Evolutionary conservation across 768 basidiomycete species (phyloP), one percentile per base, ranked within the genome.

Genomic region (Tylopilus balloui): DNA sequence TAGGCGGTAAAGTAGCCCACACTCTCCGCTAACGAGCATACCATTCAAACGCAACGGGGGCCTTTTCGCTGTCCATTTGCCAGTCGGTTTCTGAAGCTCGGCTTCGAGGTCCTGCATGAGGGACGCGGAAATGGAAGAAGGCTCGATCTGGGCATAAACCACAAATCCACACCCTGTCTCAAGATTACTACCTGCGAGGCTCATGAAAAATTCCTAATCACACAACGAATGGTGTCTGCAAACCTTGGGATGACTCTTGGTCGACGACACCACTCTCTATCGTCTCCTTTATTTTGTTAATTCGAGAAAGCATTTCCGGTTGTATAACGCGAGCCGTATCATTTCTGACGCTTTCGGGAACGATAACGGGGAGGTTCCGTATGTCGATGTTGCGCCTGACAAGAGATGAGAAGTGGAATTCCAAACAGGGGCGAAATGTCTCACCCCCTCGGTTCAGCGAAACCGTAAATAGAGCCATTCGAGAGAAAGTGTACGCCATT

Each of bases 391-490:
- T 70, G 32, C 66, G 78, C 6, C 83, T 86, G 43, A 28, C 34
- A 20, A 38, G 9, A 12, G 1, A 10, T 64, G 17, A 50, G 43
- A 20, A 34, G 13, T 11, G 10, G 31, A 6, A 35, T 13, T n/a
- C 11, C 42, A 6, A 17, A 24, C 15, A 9, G 14, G 19, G n/a
- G 42, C 13, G 32, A 51, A 42, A 25, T 1, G 24, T 56, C 75
- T 54, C 53, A 89, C 88, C 81, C 83, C 15, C 63, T 59, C 4
- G 82, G 77, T 54, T 80, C 77, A 15, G 83, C 86, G 42, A 88
- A 74, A 2, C 86, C 89, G 58, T 83, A 88, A n/a, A 92, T 77
- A 0, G 86, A 77, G 0, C 89, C 89, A 47, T 86, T 85, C 21
- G 74, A 64, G 11, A 86, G 56, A 60, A 89, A 83, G 64, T 91